Evolutionary conservation across 177 flowering plant genomes (phyloP), one percentile per base, ranked within the genome.

Genomic region (Vitis hybrid): DNA sequence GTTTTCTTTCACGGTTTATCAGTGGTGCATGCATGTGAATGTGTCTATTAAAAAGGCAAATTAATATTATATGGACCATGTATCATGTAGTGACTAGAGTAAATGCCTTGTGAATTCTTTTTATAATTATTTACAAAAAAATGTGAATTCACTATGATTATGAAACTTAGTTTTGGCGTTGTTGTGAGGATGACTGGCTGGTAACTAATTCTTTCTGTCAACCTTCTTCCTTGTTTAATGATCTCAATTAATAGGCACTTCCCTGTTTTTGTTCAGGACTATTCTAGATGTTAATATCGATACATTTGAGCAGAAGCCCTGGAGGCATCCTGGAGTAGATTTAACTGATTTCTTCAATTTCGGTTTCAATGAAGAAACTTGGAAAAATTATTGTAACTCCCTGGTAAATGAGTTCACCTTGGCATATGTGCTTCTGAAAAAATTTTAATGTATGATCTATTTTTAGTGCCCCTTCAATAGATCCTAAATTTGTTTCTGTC

Each of bases 311-410:
- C 71, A 74, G 74, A 92, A 90, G 77, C 89, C 89, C 33, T 88
- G 97, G 94, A 84, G 85, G 75, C 50, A 78, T 78, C 84, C 86
- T 71, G 93, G 89, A 55, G 90, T 78, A 14, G 89, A 88, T 77
- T 75, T 84, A 18, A 82, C 94, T 51, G 89, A 89, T 74, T 92
- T 76, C 73, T 92, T 92, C 65, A 92, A 92, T 69, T 90, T 85
- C 77, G 93, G 89, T 48, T 83, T 92, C 53, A 78, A 85, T 26
- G 93, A 92, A 85, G 86, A 84, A 68, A 85, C 87, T 66, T 90
- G 97, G 97, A 90, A 86, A 74, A 55, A 61, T 3, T 90, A 88
- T 78, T 88, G 90, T 74, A 82, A 62, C 31, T 53, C 70, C 64
- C 63, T 90, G 93, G 97, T 92, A 86, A 73, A 49, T 74, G 53